Base-by-base conservation (phyloP, 768 basidiomycete genomes). In the Leccinum variicolor region DNA sequence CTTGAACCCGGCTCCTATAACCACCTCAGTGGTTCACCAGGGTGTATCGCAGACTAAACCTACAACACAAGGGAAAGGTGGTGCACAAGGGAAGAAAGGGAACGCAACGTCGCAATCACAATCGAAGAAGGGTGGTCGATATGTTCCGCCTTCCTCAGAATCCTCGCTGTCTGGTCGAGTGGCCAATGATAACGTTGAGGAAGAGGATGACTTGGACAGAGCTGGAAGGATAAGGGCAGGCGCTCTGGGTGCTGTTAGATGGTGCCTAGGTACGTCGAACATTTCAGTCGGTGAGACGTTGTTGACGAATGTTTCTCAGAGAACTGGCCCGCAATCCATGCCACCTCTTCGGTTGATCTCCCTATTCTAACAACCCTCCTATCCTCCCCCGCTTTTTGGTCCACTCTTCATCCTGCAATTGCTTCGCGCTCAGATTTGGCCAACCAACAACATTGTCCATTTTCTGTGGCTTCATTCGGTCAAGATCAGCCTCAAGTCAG, bases 141-240 rank as follows among this genome's bases (percentile, higher is more conserved):
- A 66, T 6, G 49, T 65, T 17, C 66, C 73, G 0, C 62, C 73
- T 25, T 59, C 75, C 0, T 56, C 66, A 2, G 77, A 72, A 50
- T 62, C 66, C 25, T 62, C 68, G 2, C 58, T 56, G 31, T 50
- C 52, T 53, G 60, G 66, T 64, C 59, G 23, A 25, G 60, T 59
- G 17, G 47, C 58, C 21, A 62, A 67, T 23, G 74, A 70, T 52
- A 73, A 69, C 14, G 74, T 6, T 72, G 81, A 17, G 64, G 87
- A 89, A 53, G 92, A 94, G 71, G 81, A 72, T 46, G 85, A 87
- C 52, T 66, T 71, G n/a, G 92, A 94, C 64, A 74, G 87, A 47
- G 80, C 77, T 49, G 90, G 87, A 8, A 78, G 92, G 52, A 61
- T 93, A 50, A 78, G 92, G 19, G 79, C 89, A 13, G 82, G 84